These are phyloP conservation scores for Neurospora intermedia DNA, from an alignment of 495 filamentous ascomycete genomes.

Conservation along the genomic window DNA sequence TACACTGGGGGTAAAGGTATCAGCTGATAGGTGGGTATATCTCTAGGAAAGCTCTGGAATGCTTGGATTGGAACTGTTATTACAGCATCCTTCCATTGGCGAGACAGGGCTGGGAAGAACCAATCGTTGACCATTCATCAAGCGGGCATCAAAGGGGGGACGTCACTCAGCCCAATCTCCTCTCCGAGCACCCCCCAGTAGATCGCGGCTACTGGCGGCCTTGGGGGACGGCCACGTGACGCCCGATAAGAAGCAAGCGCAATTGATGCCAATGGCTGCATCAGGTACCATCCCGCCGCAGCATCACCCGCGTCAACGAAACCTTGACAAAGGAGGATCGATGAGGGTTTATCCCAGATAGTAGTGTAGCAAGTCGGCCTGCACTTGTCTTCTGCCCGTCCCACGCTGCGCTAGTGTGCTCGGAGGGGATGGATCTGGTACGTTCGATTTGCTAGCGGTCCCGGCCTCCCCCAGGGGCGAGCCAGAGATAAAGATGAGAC, in stretches of 20 bases:
- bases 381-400: background rate
- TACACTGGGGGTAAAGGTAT: background rate
- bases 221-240: constrained; percentile 15
- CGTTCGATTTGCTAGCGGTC: background rate
- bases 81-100: background rate
- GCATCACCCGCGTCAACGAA: constrained; percentile 19
- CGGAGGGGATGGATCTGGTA: constrained; percentile 8
- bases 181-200: constrained; percentile 5
- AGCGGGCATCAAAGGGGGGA: background rate
- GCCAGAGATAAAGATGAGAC: background rate
- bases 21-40: background rate
- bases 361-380: constrained; percentile 8
- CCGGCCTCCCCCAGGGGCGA: background rate
- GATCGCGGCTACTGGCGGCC: constrained; percentile 22
- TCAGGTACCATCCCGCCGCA: constrained; percentile 13
- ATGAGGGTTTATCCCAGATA: background rate
- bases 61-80: background rate
- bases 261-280: background rate
- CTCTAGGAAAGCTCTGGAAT: background rate
- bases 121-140: constrained; percentile 4
- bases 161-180: background rate
- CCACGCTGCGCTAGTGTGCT: background rate
- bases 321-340: constrained; percentile 18
- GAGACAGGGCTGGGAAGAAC: background rate
- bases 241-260: constrained; percentile 15